Conservation (phyloP, 768 basidiomycete species). For the Cantharellus anzutake region DNA sequence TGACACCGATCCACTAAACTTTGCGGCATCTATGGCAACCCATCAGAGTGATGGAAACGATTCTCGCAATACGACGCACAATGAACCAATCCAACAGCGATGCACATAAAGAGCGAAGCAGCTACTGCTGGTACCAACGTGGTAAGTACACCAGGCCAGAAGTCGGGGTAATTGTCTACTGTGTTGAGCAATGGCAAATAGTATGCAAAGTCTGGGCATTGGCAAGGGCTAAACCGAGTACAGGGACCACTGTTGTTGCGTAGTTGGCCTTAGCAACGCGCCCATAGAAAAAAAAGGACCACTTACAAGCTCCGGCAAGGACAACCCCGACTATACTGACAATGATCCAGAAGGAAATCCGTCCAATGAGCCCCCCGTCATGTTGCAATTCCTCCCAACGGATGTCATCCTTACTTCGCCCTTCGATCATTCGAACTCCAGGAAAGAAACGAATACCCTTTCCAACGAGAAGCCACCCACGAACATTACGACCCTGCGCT, state of each 20-base stretch:
- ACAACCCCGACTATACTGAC: slow-evolving; percentile 30
- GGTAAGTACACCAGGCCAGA: slow-evolving; percentile 46
- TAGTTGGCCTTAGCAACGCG: slow-evolving; percentile 15
- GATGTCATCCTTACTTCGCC: slow-evolving; percentile 66
- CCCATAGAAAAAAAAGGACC: slow-evolving; percentile 10
- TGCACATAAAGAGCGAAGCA: slow-evolving; percentile 35
- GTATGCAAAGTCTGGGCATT: slow-evolving; percentile 58
- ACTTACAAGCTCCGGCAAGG: slow-evolving; percentile 41
- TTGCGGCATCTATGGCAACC: slow-evolving; percentile 26
- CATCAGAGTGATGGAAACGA: neutral
- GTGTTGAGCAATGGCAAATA: slow-evolving; percentile 45
- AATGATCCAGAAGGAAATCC: slow-evolving; percentile 37
- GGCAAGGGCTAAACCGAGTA: slow-evolving; percentile 43
- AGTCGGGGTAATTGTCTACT: slow-evolving; percentile 27
- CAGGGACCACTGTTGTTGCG: slow-evolving; percentile 33
- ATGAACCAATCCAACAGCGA: slow-evolving; percentile 33
- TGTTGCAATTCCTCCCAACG: slow-evolving; percentile 60
- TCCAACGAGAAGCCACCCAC: slow-evolving; percentile 66
- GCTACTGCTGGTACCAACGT: slow-evolving; percentile 48
- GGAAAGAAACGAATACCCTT: slow-evolving; percentile 43
- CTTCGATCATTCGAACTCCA: slow-evolving; percentile 51
- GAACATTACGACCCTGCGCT: slow-evolving; percentile 45
- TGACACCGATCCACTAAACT: slow-evolving; percentile 38
- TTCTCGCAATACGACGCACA: slow-evolving; percentile 25
- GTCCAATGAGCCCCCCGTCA: slow-evolving; percentile 28